Evolutionary conservation across 495 filamentous ascomycete genomes (phyloP).

Genomic region (Neurospora sp.): DNA sequence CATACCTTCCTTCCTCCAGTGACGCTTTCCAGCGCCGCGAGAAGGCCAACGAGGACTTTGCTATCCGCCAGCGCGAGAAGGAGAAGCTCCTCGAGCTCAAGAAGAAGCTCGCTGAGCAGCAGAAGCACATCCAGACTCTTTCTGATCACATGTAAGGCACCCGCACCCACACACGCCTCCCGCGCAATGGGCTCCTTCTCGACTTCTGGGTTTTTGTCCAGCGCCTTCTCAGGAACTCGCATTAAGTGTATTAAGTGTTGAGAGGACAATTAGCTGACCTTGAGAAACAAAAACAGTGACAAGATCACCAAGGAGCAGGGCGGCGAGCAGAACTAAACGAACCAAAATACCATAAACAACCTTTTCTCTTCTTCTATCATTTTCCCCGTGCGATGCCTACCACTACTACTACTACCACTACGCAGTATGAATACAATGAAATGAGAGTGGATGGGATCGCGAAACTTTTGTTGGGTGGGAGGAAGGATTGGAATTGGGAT

Average conservation of each 20-base stretch:
- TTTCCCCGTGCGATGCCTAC: constrained; percentile 12
- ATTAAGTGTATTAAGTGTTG: too few species aligned
- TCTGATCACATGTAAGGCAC: constrained; percentile 65
- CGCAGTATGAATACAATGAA: too few species aligned
- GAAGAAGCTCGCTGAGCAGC: constrained; percentile 70
- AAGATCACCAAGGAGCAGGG: constrained; percentile 58
- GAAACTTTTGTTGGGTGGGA: too few species aligned
- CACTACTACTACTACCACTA: too few species aligned
- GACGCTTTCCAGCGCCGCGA: constrained; percentile 90
- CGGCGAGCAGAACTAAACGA: constrained; percentile 60
- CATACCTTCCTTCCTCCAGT: constrained; percentile 28
- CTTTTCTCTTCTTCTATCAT: constrained; percentile 53
- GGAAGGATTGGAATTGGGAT: too few species aligned
- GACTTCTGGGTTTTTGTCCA: too few species aligned
- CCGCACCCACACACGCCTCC: too few species aligned
- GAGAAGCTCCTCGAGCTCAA: constrained; percentile 69
- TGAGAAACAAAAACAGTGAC: constrained; percentile 36
- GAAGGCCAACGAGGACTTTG: constrained; percentile 71
- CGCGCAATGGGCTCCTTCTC: too few species aligned
- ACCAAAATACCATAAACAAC: constrained; percentile 12
- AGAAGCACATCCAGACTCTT: constrained; percentile 71
- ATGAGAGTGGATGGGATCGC: too few species aligned
- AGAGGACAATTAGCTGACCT: too few species aligned
- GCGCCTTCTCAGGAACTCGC: too few species aligned
- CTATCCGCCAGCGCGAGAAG: constrained; percentile 75